Base-by-base conservation (phyloP, 768 basidiomycete species). In the Mrakia blollopis region DNA sequence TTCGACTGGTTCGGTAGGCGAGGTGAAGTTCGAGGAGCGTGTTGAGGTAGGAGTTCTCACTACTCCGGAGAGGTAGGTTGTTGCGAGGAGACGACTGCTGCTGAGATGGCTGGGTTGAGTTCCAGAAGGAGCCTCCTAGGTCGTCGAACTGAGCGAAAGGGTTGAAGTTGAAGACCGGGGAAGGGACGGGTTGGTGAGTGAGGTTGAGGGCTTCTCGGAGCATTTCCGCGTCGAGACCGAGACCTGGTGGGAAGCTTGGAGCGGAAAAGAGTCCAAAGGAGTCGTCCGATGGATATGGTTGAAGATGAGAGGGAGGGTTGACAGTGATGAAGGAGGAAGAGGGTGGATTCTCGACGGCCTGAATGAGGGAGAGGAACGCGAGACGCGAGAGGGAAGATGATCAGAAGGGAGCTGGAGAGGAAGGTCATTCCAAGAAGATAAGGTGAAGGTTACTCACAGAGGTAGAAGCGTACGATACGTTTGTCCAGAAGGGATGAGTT, bases 141-240 rank as follows among this genome's bases (percentile, higher is more conserved):
- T 44, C 44, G 5, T 35, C 35, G 16, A 21, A 5, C 23, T 68
- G 25, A 21, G 39, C 25, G 65, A 68, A 68, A 10, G 28, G 57
- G 65, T 68, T 14, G 35, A 37, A 41, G 65, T 25, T 25, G 35
- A 25, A n/a, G 35, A 68, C 39, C 11, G 65, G 35, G n/a, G n/a
- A 35, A 16, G 62, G 62, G 62, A 63, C 30, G 65, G 65, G 65
- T 39, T 68, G 65, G n/a, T 68, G 65, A 14, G 65, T 44, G 65
- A 68, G 65, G 35, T 68, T 68, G 65, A 68, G 65, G 11, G 65
- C 65, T 16, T 8, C 10, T 23, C 65, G 65, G 23, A 68, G 35
- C 11, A 23, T 25, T 10, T 68, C 65, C 1, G 37, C 65, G 35
- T 68, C 35, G 37, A 68, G 35, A 44, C 37, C 35, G 37, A 68